Evolutionary conservation across 306 rosid species (phyloP).

Genomic region (Acacia melanoxylon): DNA sequence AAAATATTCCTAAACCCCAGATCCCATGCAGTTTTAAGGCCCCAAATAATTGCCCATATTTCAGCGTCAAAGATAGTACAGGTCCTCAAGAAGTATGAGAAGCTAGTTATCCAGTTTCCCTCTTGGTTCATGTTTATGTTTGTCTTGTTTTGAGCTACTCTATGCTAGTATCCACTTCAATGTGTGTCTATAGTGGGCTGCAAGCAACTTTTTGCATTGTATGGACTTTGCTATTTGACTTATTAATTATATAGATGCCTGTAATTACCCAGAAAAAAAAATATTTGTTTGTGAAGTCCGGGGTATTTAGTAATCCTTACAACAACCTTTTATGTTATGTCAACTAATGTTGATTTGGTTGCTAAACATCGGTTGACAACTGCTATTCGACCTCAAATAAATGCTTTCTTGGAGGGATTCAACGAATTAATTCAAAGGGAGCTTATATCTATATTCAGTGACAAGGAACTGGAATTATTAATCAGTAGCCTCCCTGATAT

Average conservation of each 20-base stretch:
- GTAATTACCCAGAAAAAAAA: background rate
- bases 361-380: too few species aligned
- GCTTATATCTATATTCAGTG: slow-evolving; percentile 82
- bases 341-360: too few species aligned
- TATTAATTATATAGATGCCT: background rate
- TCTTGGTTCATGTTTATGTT: background rate
- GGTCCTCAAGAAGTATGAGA: too few species aligned
- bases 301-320: background rate
- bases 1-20: too few species aligned
- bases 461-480: slow-evolving; percentile 89
- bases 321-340: background rate
- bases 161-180: background rate
- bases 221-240: background rate
- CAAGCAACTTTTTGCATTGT: background rate
- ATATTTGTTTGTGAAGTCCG: background rate
- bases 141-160: background rate
- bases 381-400: slow-evolving; percentile 98
- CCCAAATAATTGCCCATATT: too few species aligned
- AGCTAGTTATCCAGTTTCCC: too few species aligned
- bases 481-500: slow-evolving; percentile 97
- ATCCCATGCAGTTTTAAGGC: too few species aligned
- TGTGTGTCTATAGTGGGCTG: background rate
- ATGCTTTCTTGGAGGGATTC: slow-evolving; percentile 90
- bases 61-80: too few species aligned
- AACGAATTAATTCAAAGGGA: slow-evolving; percentile 68